Evolutionary conservation across 2,329 filamentous ascomycete species (phyloP).

Genomic region (Ophiostoma novo-ulmi): DNA sequence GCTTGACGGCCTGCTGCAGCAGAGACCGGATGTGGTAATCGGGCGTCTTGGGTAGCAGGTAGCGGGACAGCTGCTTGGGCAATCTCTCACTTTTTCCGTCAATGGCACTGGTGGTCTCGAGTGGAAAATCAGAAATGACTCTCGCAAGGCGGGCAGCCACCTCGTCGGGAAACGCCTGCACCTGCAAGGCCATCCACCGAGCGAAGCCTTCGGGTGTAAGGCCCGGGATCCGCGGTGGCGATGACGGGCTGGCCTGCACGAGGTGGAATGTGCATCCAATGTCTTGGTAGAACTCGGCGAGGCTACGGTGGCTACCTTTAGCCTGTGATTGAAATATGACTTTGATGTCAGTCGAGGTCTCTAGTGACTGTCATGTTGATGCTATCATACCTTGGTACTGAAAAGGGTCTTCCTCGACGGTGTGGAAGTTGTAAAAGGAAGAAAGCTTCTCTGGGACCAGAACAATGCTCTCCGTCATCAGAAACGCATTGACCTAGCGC

Average conservation of each 20-base stretch:
- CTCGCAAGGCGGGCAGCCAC: conserved; percentile 67
- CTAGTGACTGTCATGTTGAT: conserved; percentile 26
- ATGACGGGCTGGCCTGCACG: conserved; percentile 49
- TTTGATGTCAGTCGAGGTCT: conserved; percentile 28
- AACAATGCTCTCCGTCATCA: conserved; percentile 14
- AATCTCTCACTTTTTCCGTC: conserved; percentile 65
- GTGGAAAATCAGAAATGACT: conserved; percentile 65
- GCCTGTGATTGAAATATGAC: conserved; percentile 47
- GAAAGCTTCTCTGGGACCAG: conserved; percentile 70
- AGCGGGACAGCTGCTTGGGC: conserved; percentile 70
- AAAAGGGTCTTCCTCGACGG: conserved; percentile 59
- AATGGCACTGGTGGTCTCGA: conserved; percentile 49
- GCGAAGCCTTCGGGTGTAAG: conserved; percentile 64
- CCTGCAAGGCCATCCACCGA: conserved; percentile 66
- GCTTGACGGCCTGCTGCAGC: conserved; percentile 55
- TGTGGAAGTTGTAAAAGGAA: conserved; percentile 65
- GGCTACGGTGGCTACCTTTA: conserved; percentile 1
- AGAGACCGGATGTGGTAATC: conserved; percentile 55
- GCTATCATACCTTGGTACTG: conserved; percentile 48
- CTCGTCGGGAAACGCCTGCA: conserved; percentile 69
- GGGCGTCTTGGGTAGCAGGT: conserved; percentile 59
- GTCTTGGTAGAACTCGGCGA: conserved; percentile 48
- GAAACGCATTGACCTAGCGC: conserved; percentile 9
- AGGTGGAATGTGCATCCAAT: conserved; percentile 60
- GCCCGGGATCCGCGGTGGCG: conserved; percentile 56